Conservation (phyloP, 2,329 filamentous ascomycete species). For the Sporothrix brunneoviolacea region DNA sequence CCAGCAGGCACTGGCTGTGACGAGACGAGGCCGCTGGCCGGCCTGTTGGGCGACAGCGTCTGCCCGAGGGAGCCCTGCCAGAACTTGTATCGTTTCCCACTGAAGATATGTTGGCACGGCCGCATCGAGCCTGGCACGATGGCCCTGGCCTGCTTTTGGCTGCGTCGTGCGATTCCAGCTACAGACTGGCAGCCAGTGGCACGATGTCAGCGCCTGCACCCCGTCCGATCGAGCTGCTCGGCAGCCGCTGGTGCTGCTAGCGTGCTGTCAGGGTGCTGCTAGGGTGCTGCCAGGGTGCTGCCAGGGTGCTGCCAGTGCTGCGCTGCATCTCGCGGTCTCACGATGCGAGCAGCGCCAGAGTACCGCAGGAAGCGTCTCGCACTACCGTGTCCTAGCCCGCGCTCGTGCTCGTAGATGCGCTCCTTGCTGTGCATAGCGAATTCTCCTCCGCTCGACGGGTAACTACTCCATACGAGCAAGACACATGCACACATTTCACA, state of each 20-base stretch:
- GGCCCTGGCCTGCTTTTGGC: neutral
- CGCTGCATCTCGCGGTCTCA: neutral
- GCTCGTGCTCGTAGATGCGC: too few relatives aligned
- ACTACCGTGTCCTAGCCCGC: too few relatives aligned
- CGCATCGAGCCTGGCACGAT: neutral
- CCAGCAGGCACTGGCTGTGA: neutral
- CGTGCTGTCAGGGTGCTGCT: neutral
- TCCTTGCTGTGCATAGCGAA: too few relatives aligned
- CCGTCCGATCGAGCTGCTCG: neutral
- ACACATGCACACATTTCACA: too few relatives aligned
- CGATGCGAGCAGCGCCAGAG: neutral
- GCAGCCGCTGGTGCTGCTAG: neutral
- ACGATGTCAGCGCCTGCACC: constrained; percentile 1
- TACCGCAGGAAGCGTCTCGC: neutral
- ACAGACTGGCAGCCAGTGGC: neutral
- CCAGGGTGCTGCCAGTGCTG: neutral
- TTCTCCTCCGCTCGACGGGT: too few relatives aligned
- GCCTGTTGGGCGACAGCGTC: neutral
- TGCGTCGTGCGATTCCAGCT: constrained; percentile 1
- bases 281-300: neutral
- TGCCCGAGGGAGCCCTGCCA: too few relatives aligned
- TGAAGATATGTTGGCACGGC: too few relatives aligned
- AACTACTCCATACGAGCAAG: too few relatives aligned
- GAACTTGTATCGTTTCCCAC: too few relatives aligned
- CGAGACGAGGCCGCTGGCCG: neutral